A percentile compares a stretch with the other conserved stretches of the same genome.
Evolutionary conservation across 2,329 filamentous ascomycete genomes (phyloP).

Genomic region (Hypoxylon sp.): DNA sequence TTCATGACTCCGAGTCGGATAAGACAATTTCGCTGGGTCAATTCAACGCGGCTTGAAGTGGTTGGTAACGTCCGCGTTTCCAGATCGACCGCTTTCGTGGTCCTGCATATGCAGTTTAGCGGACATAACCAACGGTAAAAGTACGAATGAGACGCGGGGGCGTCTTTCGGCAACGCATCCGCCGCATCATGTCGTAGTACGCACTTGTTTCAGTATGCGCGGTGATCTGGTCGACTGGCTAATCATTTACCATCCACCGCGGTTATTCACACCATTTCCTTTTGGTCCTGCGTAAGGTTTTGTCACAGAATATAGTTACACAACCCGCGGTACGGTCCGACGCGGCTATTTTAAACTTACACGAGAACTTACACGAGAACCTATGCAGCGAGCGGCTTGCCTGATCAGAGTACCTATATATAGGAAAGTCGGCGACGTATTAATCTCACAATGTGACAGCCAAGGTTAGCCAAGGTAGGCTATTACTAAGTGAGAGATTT

Average conservation of each 20-base stretch:
- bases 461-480: background rate
- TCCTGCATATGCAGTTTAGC: constrained; percentile 35
- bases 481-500: background rate
- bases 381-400: constrained; percentile 6
- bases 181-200: constrained; percentile 23
- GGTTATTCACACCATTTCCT: constrained; percentile 23
- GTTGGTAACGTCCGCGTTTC: constrained; percentile 29
- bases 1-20: constrained; percentile 23
- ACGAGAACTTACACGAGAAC: constrained; percentile 6
- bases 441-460: constrained; percentile 1
- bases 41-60: constrained; percentile 16
- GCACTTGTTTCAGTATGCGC: constrained; percentile 30
- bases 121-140: constrained; percentile 17
- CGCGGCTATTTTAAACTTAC: constrained; percentile 21
- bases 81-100: constrained; percentile 22
- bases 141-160: constrained; percentile 31
- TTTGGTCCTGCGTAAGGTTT: constrained; percentile 2
- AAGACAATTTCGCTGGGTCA: constrained; percentile 8
- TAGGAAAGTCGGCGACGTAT: background rate
- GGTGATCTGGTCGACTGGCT: constrained; percentile 17
- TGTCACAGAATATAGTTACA: constrained; percentile 15
- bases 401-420: background rate
- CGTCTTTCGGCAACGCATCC: constrained; percentile 31
- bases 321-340: constrained; percentile 29
- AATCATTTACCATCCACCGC: constrained; percentile 26